phyloP scores from a whole-genome alignment of 2,329 filamentous ascomycete species.

The Sporothrix pseudoabietina region DNA sequence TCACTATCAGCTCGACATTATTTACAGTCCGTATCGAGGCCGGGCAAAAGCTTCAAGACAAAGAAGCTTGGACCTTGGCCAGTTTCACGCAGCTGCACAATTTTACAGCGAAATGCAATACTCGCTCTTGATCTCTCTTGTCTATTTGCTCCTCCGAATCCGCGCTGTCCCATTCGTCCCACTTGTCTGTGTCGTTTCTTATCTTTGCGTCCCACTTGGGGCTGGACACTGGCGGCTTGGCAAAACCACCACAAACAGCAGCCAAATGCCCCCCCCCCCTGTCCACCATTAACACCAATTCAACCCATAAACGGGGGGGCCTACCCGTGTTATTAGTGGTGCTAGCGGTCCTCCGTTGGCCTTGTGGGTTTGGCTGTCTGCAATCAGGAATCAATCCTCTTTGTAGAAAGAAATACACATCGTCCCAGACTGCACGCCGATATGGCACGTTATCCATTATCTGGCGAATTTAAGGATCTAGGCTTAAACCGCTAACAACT shows the following conservation, averaged over 20 bases:
- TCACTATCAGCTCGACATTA: constrained; percentile 16
- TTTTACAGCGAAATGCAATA: background rate
- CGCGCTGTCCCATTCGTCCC: constrained; percentile 29
- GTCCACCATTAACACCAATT: background rate
- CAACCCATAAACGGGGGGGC: constrained; percentile 1
- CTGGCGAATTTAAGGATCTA: constrained; percentile 10
- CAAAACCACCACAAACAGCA: constrained; percentile 21
- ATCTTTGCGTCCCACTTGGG: constrained; percentile 34
- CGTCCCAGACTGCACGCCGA: constrained; percentile 20
- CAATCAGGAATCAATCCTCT: constrained; percentile 25
- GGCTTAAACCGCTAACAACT: background rate
- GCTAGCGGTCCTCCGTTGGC: background rate
- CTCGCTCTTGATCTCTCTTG: background rate
- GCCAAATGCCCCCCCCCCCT: background rate
- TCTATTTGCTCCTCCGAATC: constrained; percentile 2
- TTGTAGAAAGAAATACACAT: constrained; percentile 30
- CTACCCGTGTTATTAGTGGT: constrained; percentile 19
- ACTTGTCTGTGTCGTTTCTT: constrained; percentile 30
- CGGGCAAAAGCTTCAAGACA: background rate
- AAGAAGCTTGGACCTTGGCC: background rate
- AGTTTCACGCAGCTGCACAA: background rate
- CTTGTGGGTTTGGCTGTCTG: constrained; percentile 17
- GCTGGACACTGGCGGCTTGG: constrained; percentile 33
- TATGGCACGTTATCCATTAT: constrained; percentile 15
- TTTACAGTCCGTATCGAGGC: background rate